These are phyloP conservation scores for Camelina neglecta DNA, from an alignment of 345 rosid species.

Conservation along the genomic window DNA sequence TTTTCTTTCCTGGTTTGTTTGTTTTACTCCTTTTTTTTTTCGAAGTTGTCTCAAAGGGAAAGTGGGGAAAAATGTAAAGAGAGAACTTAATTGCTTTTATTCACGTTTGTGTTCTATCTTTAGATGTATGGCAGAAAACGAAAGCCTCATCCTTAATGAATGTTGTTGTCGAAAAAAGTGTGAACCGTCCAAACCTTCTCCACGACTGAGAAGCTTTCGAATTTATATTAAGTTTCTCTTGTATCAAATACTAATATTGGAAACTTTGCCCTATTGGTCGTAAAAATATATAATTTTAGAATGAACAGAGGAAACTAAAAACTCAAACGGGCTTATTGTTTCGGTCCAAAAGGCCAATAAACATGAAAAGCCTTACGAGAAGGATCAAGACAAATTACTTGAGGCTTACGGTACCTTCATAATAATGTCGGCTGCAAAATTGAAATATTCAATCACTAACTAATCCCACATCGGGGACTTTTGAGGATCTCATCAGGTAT, in stretches of 20 bases:
- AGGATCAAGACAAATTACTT: not conserved
- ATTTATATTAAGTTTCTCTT: not conserved
- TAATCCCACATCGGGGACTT: not conserved
- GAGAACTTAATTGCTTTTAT: conserved; percentile 18
- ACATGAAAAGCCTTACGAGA: not conserved
- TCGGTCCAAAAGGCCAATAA: not conserved
- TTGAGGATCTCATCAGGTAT: not conserved
- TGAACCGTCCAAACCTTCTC: conserved; percentile 28
- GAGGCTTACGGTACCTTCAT: not conserved
- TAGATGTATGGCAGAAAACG: conserved; percentile 74
- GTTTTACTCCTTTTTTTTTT: conserved; percentile 21
- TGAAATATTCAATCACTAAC: not conserved
- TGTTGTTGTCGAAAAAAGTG: conserved; percentile 22
- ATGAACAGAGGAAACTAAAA: not conserved
- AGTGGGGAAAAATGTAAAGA: conserved; percentile 35
- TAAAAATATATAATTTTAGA: no score
- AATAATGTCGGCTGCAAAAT: not conserved
- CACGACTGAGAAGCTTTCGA: not conserved
- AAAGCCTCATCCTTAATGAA: conserved; percentile 72
- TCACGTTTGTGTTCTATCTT: conserved; percentile 49
- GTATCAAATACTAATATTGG: no score
- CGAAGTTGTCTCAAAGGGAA: conserved; percentile 12
- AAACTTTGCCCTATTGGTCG: no score
- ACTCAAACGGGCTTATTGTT: not conserved
- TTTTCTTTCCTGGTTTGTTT: conserved; percentile 27